A percentile compares a stretch with the other conserved stretches of the same genome.
phyloP scores from a whole-genome alignment of 2,329 filamentous ascomycete genomes.

The Nemania sp. region DNA sequence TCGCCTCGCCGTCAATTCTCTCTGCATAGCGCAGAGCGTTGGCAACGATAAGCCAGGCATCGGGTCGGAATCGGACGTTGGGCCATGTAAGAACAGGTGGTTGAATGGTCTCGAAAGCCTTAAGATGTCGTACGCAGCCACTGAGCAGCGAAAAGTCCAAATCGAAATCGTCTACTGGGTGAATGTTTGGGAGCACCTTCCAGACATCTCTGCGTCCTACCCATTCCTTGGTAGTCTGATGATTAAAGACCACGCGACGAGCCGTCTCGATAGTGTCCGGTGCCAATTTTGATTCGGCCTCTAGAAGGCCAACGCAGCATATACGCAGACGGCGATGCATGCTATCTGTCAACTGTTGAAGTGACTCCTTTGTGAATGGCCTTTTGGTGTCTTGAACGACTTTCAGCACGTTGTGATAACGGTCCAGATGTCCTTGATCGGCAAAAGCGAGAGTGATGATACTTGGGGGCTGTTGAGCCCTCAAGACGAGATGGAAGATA shows the following conservation, averaged over 20 bases:
- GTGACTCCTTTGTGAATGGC: constrained; percentile 27
- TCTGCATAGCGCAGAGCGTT: constrained; percentile 40
- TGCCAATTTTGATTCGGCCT: constrained; percentile 33
- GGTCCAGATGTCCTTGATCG: constrained; percentile 37
- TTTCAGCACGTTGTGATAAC: constrained; percentile 32
- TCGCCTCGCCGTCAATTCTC: constrained; percentile 33
- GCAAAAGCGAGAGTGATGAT: constrained; percentile 40
- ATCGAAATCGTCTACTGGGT: constrained; percentile 30
- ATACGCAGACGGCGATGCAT: constrained; percentile 35
- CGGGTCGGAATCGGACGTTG: constrained; percentile 39
- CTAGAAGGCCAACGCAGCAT: constrained; percentile 38
- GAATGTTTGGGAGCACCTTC: constrained; percentile 33
- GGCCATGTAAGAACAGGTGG: constrained; percentile 40
- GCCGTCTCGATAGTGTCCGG: constrained; percentile 31
- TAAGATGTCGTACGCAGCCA: constrained; percentile 39
- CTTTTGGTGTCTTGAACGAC: constrained; percentile 30
- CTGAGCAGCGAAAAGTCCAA: constrained; percentile 38
- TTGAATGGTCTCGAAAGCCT: constrained; percentile 34
- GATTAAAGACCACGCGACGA: constrained; percentile 40
- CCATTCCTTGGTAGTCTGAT: constrained; percentile 43
- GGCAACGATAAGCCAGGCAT: constrained; percentile 40
- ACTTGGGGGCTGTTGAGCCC: constrained; percentile 40
- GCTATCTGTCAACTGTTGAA: constrained; percentile 34
- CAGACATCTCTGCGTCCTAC: constrained; percentile 40
- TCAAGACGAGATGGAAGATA: constrained; percentile 40